phyloP scores from a whole-genome alignment of 352 stramenopile genomes.

The Phytophthora europaea region DNA sequence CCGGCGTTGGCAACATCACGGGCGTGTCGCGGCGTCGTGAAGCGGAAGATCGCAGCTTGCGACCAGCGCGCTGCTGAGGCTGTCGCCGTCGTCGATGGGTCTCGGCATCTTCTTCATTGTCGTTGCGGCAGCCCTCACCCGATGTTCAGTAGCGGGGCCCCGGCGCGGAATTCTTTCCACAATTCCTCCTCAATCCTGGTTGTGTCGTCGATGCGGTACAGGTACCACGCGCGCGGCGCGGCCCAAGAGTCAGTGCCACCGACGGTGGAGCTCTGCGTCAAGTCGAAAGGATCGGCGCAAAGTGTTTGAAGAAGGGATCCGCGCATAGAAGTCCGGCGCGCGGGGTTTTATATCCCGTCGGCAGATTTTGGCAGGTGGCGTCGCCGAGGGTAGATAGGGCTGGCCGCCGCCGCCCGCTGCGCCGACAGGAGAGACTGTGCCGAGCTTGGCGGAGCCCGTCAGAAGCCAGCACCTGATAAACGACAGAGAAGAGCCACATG shows the following conservation, averaged over 20 bases:
- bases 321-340: conserved; percentile 14
- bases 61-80: conserved; percentile 10
- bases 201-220: conserved; percentile 3
- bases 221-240: conserved; percentile 21
- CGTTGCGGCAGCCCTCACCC: too few relatives aligned
- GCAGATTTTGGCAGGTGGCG: conserved; percentile 34
- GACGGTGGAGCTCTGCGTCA: conserved; percentile 15
- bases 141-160: not conserved
- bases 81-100: not conserved
- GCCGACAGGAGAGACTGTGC: not conserved
- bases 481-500: conserved; percentile 25
- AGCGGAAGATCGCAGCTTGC: conserved; percentile 34
- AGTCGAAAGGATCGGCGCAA: conserved; percentile 22
- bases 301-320: conserved; percentile 31
- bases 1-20: conserved; percentile 36
- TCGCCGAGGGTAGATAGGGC: conserved; percentile 17
- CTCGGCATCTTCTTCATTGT: not conserved
- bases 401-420: not conserved
- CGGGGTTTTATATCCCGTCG: conserved; percentile 6
- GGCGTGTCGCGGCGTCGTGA: conserved; percentile 40
- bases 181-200: conserved; percentile 43
- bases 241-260: conserved; percentile 1
- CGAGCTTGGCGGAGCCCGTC: conserved; percentile 13
- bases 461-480: conserved; percentile 33
- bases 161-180: conserved; percentile 23